phyloP scores from a whole-genome alignment of 192 early-diverging fungal genomes.

The Coemansia sp. region DNA sequence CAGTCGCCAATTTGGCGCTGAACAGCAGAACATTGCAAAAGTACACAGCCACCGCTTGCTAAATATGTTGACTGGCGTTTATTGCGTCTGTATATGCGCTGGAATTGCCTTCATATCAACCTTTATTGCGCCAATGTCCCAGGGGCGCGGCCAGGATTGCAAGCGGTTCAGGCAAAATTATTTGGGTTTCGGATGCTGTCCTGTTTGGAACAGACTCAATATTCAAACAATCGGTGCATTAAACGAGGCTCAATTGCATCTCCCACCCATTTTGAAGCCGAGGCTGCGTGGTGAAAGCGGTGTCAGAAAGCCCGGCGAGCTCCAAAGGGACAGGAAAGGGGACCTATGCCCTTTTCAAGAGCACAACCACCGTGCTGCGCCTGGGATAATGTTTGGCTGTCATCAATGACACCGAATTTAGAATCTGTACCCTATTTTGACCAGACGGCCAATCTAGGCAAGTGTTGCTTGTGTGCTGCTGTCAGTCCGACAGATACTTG shows the following conservation, averaged over 20 bases:
- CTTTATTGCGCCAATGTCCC: conserved; percentile 9
- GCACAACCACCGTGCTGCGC: conserved; percentile 7
- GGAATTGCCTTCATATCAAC: conserved; percentile 7
- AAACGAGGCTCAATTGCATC: conserved; percentile 35
- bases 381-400: background rate
- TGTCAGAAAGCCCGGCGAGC: background rate
- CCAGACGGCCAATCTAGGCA: background rate
- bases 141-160: background rate
- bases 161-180: background rate
- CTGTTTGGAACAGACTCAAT: conserved; percentile 5
- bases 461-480: background rate
- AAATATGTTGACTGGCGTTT: background rate
- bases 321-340: conserved; percentile 7
- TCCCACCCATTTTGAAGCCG: conserved; percentile 9
- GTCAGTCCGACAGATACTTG: background rate
- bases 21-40: background rate
- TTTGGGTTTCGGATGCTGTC: conserved; percentile 1
- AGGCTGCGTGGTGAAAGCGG: background rate
- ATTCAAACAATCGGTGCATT: conserved; percentile 9
- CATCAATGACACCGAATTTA: conserved; percentile 12
- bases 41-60: conserved; percentile 9
- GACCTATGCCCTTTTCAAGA: background rate
- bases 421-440: conserved; percentile 18
- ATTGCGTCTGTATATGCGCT: conserved; percentile 10
- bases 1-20: conserved; percentile 3